Base-by-base conservation (phyloP, 225 moss, liverwort and hornwort genomes). In the Takakia lepidozioides region DNA sequence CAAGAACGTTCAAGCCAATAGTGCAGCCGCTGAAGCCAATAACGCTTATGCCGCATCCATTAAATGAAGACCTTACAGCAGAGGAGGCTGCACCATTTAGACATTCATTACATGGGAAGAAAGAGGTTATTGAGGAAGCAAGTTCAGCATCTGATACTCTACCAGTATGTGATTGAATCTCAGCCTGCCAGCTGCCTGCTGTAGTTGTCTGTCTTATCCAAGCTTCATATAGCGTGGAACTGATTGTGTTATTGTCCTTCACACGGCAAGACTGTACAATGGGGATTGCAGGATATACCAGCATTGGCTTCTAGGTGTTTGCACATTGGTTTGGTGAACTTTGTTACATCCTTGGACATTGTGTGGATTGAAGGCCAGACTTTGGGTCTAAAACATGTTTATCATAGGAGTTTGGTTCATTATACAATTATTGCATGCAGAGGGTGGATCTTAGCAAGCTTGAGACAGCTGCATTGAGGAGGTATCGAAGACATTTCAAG, bases 401-500 rank as follows among this genome's bases (percentile, higher is more conserved):
- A n/a, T n/a, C n/a, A 14, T 26, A 51, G 1, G 11, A 32, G 8
- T 32, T 11, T 32, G 46, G 19, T 46, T n/a, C 27, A 40, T 28
- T 23, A n/a, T 19, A 3, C 5, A 14, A 2, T 10, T 59, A 18
- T 38, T 51, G 29, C 22, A 26, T 59, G 47, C 78, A 82, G 82
- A 63, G 50, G 25, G 82, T 82, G 66, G 78, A 82, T 69, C 62
- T 82, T 19, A 82, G 82, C 46, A 82, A 71, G 69, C 58, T 82
- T 46, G 82, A 82, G 54, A 78, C 73, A 11, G 82, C 82, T 25
- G 82, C 78, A 19, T 47, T 82, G 57, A 82, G 72, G 66, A 82
- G 82, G 55, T 82, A 82, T 19, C 69, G 82, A 55, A 57, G 82
- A 67, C 82, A 82, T 64, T 82, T 82, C 38, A 82, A 82, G 46